Evolutionary conservation across 169 alveolate species (phyloP), one percentile per base, ranked within the genome.

Genomic region (Plasmodium vivax): DNA sequence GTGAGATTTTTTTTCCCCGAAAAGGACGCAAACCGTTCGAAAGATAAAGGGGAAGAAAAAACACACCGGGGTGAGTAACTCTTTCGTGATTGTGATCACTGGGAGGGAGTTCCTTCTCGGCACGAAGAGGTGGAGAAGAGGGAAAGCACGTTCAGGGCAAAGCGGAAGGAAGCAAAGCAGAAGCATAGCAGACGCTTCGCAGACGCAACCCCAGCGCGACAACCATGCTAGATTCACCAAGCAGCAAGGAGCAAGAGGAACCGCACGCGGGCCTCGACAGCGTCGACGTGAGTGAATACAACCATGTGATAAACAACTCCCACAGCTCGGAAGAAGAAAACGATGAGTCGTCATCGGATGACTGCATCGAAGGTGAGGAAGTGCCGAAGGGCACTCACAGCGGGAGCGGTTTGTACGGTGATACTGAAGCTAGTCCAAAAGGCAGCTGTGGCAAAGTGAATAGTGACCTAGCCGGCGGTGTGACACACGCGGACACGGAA

Each of bases 201-300:
- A 1, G 77, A 62, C 2, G 34, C 32, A 68, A 68, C 3, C 45
- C 45, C 45, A 38, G 45, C 58, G 45, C 19, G 23, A 10, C 77
- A 82, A 68, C 27, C 32, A 87, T 87, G 93, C 23, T 54, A 75
- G 71, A 79, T 51, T 56, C 93, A 74, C 10, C 27, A 45, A 36
- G 45, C n/a, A 58, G 41, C 32, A 75, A 87, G 36, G 93, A 87
- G 82, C 30, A 75, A 23, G 19, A 75, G 45, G 85, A 87, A 79
- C 41, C 62, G 47, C 7, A 51, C 82, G 45, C 30, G 30, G 56
- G 77, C 30, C 45, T 36, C 23, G 81, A 87, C 62, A 87, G 72
- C 71, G 71, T 87, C 68, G 85, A 87, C 81, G 82, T 87, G 56
- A 87, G 85, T 77, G 93, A 87, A 87, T 87, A 77, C 85, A 87